phyloP scores from a whole-genome alignment of 805 yeast species.

The Cyberlindnera bimundalis region DNA sequence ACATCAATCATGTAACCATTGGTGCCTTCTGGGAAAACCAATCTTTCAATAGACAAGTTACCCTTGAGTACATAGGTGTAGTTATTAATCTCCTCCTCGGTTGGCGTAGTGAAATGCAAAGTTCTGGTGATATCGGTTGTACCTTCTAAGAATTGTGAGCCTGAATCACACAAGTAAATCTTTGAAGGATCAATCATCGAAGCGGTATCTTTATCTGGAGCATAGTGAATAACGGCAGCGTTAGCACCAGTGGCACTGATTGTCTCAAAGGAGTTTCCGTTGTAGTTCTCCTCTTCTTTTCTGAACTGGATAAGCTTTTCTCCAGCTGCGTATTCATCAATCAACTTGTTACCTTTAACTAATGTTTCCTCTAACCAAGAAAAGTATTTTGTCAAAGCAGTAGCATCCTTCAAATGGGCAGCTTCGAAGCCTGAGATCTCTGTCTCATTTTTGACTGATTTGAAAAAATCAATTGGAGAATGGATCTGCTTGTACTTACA shows the following conservation, averaged over 20 bases:
- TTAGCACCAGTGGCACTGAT: constrained; percentile 76
- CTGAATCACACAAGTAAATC: constrained; percentile 81
- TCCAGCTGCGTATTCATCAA: constrained; percentile 67
- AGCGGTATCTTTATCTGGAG: constrained; percentile 58
- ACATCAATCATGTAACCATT: constrained; percentile 76
- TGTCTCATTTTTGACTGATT: constrained; percentile 68
- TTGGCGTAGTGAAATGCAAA: constrained; percentile 58
- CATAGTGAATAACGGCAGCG: constrained; percentile 72
- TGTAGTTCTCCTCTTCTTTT: constrained; percentile 49
- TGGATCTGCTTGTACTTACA: constrained; percentile 38
- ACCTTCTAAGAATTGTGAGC: constrained; percentile 90
- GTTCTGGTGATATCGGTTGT: constrained; percentile 97
- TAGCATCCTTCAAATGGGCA: constrained; percentile 84
- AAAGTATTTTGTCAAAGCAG: constrained; percentile 67
- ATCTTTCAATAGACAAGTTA: constrained; percentile 78
- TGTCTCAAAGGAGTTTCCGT: constrained; percentile 71
- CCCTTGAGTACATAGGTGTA: constrained; percentile 91
- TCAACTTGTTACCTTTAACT: constrained; percentile 33
- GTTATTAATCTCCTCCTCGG: constrained; percentile 53
- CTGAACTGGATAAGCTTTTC: constrained; percentile 55
- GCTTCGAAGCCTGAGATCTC: constrained; percentile 69
- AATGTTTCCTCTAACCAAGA: constrained; percentile 79
- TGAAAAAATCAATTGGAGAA: constrained; percentile 64
- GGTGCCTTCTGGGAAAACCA: constrained; percentile 73
- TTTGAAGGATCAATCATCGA: constrained; percentile 61